Conservation (phyloP, 345 rosid genomes). For the Brassica juncea region DNA sequence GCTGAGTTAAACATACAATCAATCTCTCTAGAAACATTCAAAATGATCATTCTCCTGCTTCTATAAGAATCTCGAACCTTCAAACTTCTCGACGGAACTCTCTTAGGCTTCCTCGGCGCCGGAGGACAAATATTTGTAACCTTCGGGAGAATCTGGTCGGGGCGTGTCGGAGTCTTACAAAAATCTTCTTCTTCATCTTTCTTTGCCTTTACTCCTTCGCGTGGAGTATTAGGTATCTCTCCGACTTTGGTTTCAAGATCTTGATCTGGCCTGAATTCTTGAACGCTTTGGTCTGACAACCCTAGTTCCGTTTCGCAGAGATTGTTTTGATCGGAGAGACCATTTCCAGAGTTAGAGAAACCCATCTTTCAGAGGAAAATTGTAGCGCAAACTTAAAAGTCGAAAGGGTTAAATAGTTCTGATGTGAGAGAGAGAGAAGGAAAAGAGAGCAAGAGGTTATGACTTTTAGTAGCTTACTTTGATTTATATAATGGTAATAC, state of each 20-base stretch:
- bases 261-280: conserved; percentile 24
- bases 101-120: conserved; percentile 81
- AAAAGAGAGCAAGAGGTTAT: conserved; percentile 14
- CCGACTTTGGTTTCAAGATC: conserved; percentile 8
- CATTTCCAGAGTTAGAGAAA: conserved; percentile 24
- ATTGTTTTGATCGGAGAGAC: conserved; percentile 27
- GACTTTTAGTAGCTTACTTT: conserved; percentile 27
- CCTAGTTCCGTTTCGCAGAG: conserved; percentile 19
- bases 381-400: conserved; percentile 14
- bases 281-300: conserved; percentile 20
- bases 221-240: neutral
- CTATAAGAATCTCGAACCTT: conserved; percentile 29
- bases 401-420: conserved; percentile 4
- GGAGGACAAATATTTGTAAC: conserved; percentile 58
- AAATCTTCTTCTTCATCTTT: conserved; percentile 28
- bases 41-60: conserved; percentile 41
- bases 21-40: conserved; percentile 67
- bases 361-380: conserved; percentile 28
- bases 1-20: conserved; percentile 51
- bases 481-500: conserved; percentile 24
- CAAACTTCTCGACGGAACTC: conserved; percentile 40
- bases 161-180: conserved; percentile 61
- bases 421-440: conserved; percentile 15
- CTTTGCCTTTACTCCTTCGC: neutral
- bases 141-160: conserved; percentile 48